These are phyloP conservation scores for Aspergillus spinulosporus DNA, from an alignment of 2,329 filamentous ascomycete species.

Conservation along the genomic window DNA sequence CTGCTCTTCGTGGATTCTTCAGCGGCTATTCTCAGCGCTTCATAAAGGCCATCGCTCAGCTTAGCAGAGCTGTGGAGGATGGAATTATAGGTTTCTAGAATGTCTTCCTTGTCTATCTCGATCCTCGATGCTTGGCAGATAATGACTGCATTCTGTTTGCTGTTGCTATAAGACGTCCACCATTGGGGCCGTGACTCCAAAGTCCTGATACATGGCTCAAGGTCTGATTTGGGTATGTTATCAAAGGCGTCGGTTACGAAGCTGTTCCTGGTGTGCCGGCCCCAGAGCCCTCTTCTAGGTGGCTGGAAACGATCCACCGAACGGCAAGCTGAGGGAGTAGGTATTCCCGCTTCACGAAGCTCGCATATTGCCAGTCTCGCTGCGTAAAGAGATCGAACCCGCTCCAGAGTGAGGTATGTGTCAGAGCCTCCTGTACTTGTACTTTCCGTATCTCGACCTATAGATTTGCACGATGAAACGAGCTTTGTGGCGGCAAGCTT, in stretches of 20 bases:
- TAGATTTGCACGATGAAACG: conserved; percentile 54
- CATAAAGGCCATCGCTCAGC: conserved; percentile 37
- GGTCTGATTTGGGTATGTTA: conserved; percentile 24
- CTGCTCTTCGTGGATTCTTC: conserved; percentile 32
- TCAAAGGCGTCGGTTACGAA: conserved; percentile 20
- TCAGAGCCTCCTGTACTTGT: conserved; percentile 21
- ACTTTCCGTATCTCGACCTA: conserved; percentile 39
- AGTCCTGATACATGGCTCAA: conserved; percentile 55
- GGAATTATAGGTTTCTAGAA: conserved; percentile 42
- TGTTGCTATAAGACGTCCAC: conserved; percentile 67
- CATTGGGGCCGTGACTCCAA: conserved; percentile 57
- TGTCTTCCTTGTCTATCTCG: conserved; percentile 56
- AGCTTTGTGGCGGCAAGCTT: conserved; percentile 54
- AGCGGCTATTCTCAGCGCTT: conserved; percentile 34
- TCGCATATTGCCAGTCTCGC: conserved; percentile 65
- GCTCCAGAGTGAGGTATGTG: conserved; percentile 40
- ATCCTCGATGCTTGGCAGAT: conserved; percentile 63
- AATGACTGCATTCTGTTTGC: conserved; percentile 59
- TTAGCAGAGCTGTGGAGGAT: conserved; percentile 40
- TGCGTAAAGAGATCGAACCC: conserved; percentile 59
- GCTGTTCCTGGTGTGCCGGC: conserved; percentile 25
- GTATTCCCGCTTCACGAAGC: conserved; percentile 53
- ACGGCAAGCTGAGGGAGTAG: conserved; percentile 54
- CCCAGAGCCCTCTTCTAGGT: conserved; percentile 30
- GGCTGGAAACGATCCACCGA: conserved; percentile 47